Base-by-base conservation (phyloP, 1,139 yeast species). In the Kurtzmaniella quercitrusa region DNA sequence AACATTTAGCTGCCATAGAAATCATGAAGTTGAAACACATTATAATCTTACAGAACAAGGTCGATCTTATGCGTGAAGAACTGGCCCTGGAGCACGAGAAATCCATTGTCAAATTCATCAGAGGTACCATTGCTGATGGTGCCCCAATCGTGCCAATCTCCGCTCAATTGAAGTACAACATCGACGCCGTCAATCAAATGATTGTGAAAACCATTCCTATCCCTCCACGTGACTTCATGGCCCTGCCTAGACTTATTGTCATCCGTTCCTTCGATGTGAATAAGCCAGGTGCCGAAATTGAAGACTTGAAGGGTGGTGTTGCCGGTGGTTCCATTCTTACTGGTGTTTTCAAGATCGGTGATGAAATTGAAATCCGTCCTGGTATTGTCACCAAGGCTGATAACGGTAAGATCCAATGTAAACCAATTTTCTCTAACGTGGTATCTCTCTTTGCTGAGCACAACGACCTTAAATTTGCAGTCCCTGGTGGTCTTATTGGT, bases 401-500 rank as follows among this genome's bases (percentile, higher is more conserved):
- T 59, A 84, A 83, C 59, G 94, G 95, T 60, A 87, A 86, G 67
- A 88, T 93, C 56, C 95, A 86, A 73, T 91, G 98, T 77, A 86
- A 85, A 65, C 97, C 98, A 41, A 93, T 94, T 60, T 88, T 87
- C 72, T 90, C 98, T 46, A 84, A 89, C 60, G 90, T 94, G 61
- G 93, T 89, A 41, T 86, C 98, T 17, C 77, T 94, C 55, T 91
- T 91, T 65, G 98, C 99, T 47, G 99, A 94, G 70, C 91, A 93
- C 69, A 94, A 94, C 60, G 97, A 91, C 66, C 81, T 94, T 69
- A 93, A 93, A 66, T 94, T 93, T 61, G 99, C 99, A 44, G 98
- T 94, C 59, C 99, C 99, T 41, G 99, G 99, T 81, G 99, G 99
- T 54, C 81, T 94, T 64, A 94, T 94, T 59, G 99, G 99, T 80